Evolutionary conservation across 2,329 filamentous ascomycete genomes (phyloP).

Genomic region (Pezicula carpinea): DNA sequence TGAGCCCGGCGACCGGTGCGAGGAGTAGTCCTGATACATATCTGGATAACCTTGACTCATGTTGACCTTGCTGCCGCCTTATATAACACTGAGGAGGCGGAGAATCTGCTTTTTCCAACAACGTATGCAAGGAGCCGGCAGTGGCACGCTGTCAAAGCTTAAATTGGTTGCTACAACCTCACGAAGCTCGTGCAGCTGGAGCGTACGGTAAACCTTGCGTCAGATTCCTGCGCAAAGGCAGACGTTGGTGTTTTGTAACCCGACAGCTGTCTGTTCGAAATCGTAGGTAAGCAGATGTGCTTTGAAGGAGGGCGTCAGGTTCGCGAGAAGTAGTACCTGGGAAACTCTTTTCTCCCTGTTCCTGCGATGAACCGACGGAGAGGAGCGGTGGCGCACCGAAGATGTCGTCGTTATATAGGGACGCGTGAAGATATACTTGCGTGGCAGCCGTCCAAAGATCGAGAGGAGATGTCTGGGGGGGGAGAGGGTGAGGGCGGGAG

Average conservation of each 20-base stretch:
- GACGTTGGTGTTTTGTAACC: background rate
- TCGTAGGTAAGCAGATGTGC: constrained; percentile 4
- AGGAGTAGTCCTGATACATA: constrained; percentile 69
- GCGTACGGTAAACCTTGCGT: constrained; percentile 6
- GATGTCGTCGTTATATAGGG: background rate
- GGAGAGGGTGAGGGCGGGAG: no score
- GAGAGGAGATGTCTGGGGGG: no score
- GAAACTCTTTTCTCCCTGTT: constrained; percentile 13
- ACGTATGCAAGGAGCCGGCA: constrained; percentile 28
- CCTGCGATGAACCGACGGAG: background rate
- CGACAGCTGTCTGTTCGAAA: constrained; percentile 5
- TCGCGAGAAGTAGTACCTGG: constrained; percentile 9
- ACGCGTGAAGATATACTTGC: background rate
- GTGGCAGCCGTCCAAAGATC: no score
- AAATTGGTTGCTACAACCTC: constrained; percentile 20
- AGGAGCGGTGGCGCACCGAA: constrained; percentile 1
- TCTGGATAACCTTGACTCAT: constrained; percentile 56
- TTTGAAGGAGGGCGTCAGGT: background rate
- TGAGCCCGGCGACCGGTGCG: constrained; percentile 69
- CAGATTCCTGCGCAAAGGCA: constrained; percentile 8
- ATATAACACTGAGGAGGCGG: constrained; percentile 6
- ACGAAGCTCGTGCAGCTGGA: constrained; percentile 17
- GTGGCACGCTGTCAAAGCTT: constrained; percentile 25
- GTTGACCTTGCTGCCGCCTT: constrained; percentile 15
- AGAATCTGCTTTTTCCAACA: constrained; percentile 13